These are phyloP conservation scores for Starmera quercuum DNA, from an alignment of 805 yeast species.

Conservation along the genomic window DNA sequence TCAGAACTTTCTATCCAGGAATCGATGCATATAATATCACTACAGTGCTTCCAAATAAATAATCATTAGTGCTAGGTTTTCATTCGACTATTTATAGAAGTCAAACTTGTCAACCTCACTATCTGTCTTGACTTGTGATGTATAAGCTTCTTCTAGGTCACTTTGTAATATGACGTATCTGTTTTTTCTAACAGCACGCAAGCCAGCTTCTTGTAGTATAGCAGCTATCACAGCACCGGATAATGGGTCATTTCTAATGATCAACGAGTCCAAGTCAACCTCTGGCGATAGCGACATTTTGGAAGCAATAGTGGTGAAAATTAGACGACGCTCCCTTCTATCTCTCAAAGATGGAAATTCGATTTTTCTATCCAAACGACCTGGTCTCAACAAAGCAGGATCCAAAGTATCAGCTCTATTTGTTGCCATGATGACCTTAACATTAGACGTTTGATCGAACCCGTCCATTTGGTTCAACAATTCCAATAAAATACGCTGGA, in stretches of 20 bases:
- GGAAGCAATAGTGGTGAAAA: conserved; percentile 92
- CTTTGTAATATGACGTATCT: conserved; percentile 93
- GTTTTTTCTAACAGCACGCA: conserved; percentile 96
- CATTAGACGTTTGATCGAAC: conserved; percentile 90
- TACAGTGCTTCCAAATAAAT: not conserved
- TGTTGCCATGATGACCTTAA: conserved; percentile 98
- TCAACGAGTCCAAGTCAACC: conserved; percentile 89
- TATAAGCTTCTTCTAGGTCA: conserved; percentile 96
- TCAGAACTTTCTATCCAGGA: conserved; percentile 51
- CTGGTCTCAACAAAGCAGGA: conserved; percentile 97
- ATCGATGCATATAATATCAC: conserved; percentile 42
- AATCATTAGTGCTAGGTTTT: not conserved
- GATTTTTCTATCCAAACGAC: conserved; percentile 95
- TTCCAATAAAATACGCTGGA: conserved; percentile 94
- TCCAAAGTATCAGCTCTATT: conserved; percentile 99
- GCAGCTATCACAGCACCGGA: conserved; percentile 98
- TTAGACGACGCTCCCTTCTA: conserved; percentile 95
- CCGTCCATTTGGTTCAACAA: conserved; percentile 99
- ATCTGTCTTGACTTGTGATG: conserved; percentile 92
- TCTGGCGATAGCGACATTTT: conserved; percentile 98
- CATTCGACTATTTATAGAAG: conserved; percentile 62
- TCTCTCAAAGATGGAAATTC: conserved; percentile 96
- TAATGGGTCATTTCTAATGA: conserved; percentile 91
- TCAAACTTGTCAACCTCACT: conserved; percentile 96
- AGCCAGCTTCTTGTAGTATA: conserved; percentile 99